phyloP scores from a whole-genome alignment of 1,284 basidiomycete genomes.

The Wolfiporia cocos region DNA sequence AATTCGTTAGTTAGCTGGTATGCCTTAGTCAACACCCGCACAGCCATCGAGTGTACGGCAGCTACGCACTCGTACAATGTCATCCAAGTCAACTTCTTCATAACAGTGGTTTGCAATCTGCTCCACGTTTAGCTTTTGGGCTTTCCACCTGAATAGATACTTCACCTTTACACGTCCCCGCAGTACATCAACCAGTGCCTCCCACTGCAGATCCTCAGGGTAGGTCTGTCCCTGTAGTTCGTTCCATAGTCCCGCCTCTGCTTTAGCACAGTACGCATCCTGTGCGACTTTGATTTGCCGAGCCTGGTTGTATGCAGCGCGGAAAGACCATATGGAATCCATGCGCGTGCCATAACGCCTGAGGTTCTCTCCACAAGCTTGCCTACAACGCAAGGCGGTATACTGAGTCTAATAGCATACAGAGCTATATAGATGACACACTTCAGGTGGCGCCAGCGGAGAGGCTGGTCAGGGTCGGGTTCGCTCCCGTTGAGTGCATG shows the following conservation, averaged over 20 bases:
- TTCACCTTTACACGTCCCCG: constrained; percentile 69
- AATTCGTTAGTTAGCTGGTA: constrained; percentile 69
- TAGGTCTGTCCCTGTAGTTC: constrained; percentile 47
- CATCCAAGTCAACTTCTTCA: constrained; percentile 34
- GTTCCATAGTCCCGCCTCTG: constrained; percentile 53
- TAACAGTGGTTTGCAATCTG: constrained; percentile 74
- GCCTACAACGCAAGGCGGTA: no score
- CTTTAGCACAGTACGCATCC: constrained; percentile 64
- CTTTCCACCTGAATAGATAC: neutral
- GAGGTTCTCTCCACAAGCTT: constrained; percentile 54
- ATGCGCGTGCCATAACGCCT: constrained; percentile 41
- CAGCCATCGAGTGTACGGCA: neutral
- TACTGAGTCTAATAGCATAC: no score
- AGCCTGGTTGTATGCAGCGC: constrained; percentile 62
- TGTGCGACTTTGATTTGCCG: constrained; percentile 69
- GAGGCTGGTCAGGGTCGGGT: constrained; percentile 21
- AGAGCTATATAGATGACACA: constrained; percentile 4
- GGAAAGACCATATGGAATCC: constrained; percentile 59
- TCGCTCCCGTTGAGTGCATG: constrained; percentile 30
- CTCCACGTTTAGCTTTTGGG: neutral
- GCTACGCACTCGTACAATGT: constrained; percentile 57
- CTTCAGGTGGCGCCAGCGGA: constrained; percentile 44
- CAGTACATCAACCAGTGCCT: constrained; percentile 83
- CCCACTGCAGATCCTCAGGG: constrained; percentile 79
- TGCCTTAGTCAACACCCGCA: neutral